A percentile compares a stretch with the other conserved stretches of the same genome.
phyloP scores from a whole-genome alignment of 2,329 filamentous ascomycete species.

The Xylariales sp. region DNA sequence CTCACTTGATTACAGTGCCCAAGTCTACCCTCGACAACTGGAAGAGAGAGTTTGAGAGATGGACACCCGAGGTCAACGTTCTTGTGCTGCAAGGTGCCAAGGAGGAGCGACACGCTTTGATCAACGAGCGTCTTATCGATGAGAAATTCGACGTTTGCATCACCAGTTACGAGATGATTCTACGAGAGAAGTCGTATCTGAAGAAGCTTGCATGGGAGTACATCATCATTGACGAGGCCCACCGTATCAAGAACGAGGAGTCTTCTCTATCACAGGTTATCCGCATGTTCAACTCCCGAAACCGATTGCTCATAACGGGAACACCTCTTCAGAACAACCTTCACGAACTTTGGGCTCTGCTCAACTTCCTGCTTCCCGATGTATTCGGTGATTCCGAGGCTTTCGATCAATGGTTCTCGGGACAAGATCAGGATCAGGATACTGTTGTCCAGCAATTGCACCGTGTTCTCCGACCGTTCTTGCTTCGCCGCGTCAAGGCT shows the following conservation, averaged over 20 bases:
- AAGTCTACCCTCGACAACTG: slow-evolving; percentile 99
- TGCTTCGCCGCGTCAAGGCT: slow-evolving; percentile 91
- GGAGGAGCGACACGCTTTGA: slow-evolving; percentile 82
- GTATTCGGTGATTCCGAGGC: slow-evolving; percentile 96
- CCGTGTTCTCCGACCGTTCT: slow-evolving; percentile 84
- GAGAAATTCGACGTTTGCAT: slow-evolving; percentile 98
- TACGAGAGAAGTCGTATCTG: slow-evolving; percentile 87
- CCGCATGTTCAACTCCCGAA: slow-evolving; percentile 90
- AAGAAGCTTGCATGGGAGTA: slow-evolving; percentile 99
- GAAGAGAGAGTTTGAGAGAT: slow-evolving; percentile 88
- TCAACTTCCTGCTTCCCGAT: slow-evolving; percentile 97
- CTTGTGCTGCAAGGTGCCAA: slow-evolving; percentile 92
- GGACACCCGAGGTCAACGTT: slow-evolving; percentile 95
- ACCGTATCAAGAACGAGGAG: slow-evolving; percentile 99
- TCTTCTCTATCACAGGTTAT: slow-evolving; percentile 96
- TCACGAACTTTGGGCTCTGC: slow-evolving; percentile 93
- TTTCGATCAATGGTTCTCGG: slow-evolving; percentile 97
- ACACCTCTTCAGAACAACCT: slow-evolving; percentile 97
- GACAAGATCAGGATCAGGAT: slow-evolving; percentile 85
- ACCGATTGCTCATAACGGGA: slow-evolving; percentile 90
- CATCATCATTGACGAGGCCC: slow-evolving; percentile 97
- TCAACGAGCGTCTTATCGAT: slow-evolving; percentile 85
- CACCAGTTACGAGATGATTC: slow-evolving; percentile 98
- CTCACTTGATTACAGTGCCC: slow-evolving; percentile 86
- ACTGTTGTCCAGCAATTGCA: slow-evolving; percentile 95